These are phyloP conservation scores for Pseudopyrenochaeta lycopersici DNA, from an alignment of 2,329 filamentous ascomycete genomes.

Conservation along the genomic window DNA sequence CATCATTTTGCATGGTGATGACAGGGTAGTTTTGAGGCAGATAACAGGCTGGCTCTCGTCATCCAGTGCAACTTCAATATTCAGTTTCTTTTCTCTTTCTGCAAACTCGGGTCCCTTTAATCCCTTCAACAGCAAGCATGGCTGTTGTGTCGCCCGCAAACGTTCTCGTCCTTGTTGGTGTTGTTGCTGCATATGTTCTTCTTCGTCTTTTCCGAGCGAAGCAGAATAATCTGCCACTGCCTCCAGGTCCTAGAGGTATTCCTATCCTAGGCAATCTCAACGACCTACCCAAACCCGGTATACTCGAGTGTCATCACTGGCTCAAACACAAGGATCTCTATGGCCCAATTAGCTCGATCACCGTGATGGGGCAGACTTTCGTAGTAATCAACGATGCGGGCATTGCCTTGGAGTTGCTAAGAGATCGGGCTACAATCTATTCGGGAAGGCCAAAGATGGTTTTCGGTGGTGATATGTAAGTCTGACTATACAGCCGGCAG, in stretches of 20 bases:
- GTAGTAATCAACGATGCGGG: slow-evolving; percentile 40
- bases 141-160: too few relatives aligned
- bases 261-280: slow-evolving; percentile 61
- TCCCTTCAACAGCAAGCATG: too few relatives aligned
- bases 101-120: too few relatives aligned
- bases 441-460: slow-evolving; percentile 33
- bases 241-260: slow-evolving; percentile 60
- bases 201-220: background rate
- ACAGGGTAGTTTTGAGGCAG: too few relatives aligned
- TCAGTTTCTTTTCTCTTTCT: too few relatives aligned
- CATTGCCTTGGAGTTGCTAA: slow-evolving; percentile 35
- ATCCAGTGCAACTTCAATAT: too few relatives aligned
- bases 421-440: slow-evolving; percentile 27
- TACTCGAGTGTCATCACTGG: slow-evolving; percentile 55
- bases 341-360: slow-evolving; percentile 42
- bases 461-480: slow-evolving; percentile 37
- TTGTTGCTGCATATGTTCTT: background rate
- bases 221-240: slow-evolving; percentile 39
- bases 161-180: too few relatives aligned
- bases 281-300: slow-evolving; percentile 55
- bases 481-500: background rate
- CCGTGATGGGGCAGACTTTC: slow-evolving; percentile 38
- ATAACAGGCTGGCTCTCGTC: too few relatives aligned
- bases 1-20: too few relatives aligned
- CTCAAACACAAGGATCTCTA: slow-evolving; percentile 52